Evolutionary conservation across 2,329 filamentous ascomycete species (phyloP).

Genomic region (Ophiostoma populinum): DNA sequence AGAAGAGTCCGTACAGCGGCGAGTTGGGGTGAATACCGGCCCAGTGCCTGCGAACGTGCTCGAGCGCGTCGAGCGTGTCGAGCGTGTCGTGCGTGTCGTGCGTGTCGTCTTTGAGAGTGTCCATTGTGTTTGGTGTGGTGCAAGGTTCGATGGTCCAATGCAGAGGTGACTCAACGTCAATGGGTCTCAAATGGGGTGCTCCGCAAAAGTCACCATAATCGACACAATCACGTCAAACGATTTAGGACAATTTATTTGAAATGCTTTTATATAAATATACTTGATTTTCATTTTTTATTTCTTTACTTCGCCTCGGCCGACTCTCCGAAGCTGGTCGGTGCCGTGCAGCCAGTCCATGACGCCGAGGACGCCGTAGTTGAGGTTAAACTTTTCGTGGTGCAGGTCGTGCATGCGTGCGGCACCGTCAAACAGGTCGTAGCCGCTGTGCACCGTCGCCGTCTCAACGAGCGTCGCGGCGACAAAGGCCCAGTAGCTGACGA

Average conservation of each 20-base stretch:
- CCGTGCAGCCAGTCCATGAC: conserved; percentile 38
- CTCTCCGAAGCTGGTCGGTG: conserved; percentile 20
- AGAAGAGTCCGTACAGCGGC: conserved; percentile 36
- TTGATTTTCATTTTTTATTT: background rate
- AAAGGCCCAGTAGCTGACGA: conserved; percentile 35
- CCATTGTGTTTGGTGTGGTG: background rate
- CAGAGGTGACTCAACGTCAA: too few relatives aligned
- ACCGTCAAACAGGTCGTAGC: conserved; percentile 34
- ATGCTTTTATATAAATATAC: background rate
- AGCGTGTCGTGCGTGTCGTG: background rate
- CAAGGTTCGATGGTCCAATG: too few relatives aligned
- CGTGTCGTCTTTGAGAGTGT: background rate
- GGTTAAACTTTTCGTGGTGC: conserved; percentile 38
- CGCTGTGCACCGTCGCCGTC: conserved; percentile 37
- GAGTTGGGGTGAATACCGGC: conserved; percentile 25
- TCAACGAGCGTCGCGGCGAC: conserved; percentile 20
- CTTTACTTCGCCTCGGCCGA: background rate
- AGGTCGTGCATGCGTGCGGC: conserved; percentile 34
- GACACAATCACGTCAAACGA: too few relatives aligned
- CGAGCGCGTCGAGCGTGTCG: conserved; percentile 6
- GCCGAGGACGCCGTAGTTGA: conserved; percentile 35
- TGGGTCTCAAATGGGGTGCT: too few relatives aligned
- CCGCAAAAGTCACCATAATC: too few relatives aligned
- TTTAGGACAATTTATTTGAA: too few relatives aligned
- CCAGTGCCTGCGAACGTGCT: conserved; percentile 17